These are phyloP conservation scores for Termitomyces sp. DNA, from an alignment of 768 basidiomycete genomes.

Conservation along the genomic window DNA sequence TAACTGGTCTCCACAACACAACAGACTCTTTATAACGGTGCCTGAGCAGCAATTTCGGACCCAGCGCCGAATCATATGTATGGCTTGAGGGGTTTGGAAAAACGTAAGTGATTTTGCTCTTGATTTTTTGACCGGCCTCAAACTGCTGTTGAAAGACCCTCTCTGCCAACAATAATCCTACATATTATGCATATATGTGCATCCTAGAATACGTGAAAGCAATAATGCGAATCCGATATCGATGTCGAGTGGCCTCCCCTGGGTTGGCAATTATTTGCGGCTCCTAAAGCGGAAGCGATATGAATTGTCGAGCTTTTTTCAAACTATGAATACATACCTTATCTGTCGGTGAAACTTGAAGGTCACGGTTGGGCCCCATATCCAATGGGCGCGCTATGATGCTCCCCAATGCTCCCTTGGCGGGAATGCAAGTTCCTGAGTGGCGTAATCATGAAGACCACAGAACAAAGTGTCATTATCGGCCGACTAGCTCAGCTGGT, in stretches of 20 bases:
- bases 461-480: too few species aligned
- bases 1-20: too few species aligned
- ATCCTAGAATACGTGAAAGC: too few species aligned
- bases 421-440: too few species aligned
- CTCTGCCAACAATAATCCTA: neutral
- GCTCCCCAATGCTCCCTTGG: conserved; percentile 35
- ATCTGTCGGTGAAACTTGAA: conserved; percentile 32
- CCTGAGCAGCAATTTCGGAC: too few species aligned
- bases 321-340: conserved; percentile 15
- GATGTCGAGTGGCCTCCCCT: conserved; percentile 11
- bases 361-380: conserved; percentile 18
- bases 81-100: neutral
- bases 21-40: neutral
- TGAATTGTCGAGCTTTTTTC: neutral
- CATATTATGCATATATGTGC: neutral
- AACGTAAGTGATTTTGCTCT: neutral
- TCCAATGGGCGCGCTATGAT: conserved; percentile 38
- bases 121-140: neutral
- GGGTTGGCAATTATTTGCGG: conserved; percentile 19
- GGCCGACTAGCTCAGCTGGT: conserved; percentile 94
- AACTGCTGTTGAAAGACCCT: neutral
- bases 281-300: conserved; percentile 11
- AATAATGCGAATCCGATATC: too few species aligned
- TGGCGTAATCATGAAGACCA: too few species aligned
- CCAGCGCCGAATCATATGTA: neutral